These are phyloP conservation scores for Fraxinus ornus DNA, from an alignment of 305 asterid species.

Conservation along the genomic window DNA sequence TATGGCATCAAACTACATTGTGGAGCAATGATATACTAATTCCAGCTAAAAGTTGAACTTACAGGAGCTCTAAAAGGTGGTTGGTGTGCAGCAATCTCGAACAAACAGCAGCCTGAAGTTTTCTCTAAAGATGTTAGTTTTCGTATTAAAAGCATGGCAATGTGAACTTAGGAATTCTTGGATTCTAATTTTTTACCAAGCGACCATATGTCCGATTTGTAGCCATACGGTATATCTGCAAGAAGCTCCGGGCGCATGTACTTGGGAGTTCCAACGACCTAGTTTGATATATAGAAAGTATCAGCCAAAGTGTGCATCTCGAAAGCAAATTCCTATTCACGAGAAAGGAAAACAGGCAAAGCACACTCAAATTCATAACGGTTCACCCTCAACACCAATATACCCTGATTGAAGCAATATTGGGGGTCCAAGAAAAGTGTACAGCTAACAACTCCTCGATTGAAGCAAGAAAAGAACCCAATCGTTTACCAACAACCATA, in stretches of 20 bases:
- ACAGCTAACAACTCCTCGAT: neutral
- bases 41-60: conserved; percentile 29
- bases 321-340: neutral
- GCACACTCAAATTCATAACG: neutral
- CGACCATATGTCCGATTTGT: conserved; percentile 98
- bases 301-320: neutral
- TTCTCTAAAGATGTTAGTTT: conserved; percentile 7
- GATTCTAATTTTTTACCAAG: conserved; percentile 50
- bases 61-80: conserved; percentile 90
- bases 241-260: conserved; percentile 96
- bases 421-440: neutral
- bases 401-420: neutral
- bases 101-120: conserved; percentile 75
- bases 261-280: conserved; percentile 79
- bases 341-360: neutral
- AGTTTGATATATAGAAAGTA: conserved; percentile 27
- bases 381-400: neutral
- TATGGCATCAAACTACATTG: conserved; percentile 15
- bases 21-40: neutral
- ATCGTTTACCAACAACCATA: neutral
- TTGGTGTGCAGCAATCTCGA: conserved; percentile 94
- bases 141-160: neutral
- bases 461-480: neutral
- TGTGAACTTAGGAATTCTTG: neutral
- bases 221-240: conserved; percentile 73